phyloP scores from a whole-genome alignment of 768 basidiomycete species.

The Suillus ampliporus region DNA sequence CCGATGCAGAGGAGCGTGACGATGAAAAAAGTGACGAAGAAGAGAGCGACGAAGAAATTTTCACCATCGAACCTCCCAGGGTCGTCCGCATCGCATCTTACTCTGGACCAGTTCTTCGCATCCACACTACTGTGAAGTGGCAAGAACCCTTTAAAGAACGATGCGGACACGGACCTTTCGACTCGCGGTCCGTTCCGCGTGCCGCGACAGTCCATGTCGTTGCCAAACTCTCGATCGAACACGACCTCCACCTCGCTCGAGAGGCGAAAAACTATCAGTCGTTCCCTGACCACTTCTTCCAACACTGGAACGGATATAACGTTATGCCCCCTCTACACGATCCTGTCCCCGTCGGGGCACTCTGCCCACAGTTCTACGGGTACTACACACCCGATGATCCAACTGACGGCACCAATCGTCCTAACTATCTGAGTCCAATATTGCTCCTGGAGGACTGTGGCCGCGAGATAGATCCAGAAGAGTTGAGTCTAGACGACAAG shows the following conservation, averaged over 20 bases:
- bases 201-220: slow-evolving; percentile 47
- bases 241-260: slow-evolving; percentile 42
- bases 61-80: not conserved
- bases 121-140: slow-evolving; percentile 23
- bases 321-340: slow-evolving; percentile 35
- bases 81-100: not conserved
- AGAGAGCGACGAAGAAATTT: not conserved
- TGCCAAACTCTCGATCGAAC: slow-evolving; percentile 49
- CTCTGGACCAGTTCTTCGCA: slow-evolving; percentile 12
- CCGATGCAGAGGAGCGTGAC: not conserved
- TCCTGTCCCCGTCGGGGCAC: slow-evolving; percentile 52
- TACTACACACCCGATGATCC: slow-evolving; percentile 50
- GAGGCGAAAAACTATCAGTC: slow-evolving; percentile 36
- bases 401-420: slow-evolving; percentile 18
- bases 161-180: slow-evolving; percentile 6
- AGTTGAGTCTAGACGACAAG: slow-evolving; percentile 42
- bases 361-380: slow-evolving; percentile 71
- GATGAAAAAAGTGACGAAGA: not conserved
- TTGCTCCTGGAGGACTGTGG: slow-evolving; percentile 57
- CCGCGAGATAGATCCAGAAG: slow-evolving; percentile 30
- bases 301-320: slow-evolving; percentile 33
- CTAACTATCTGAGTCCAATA: slow-evolving; percentile 43
- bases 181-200: slow-evolving; percentile 12
- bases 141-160: slow-evolving; percentile 7
- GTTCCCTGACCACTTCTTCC: slow-evolving; percentile 35